Evolutionary conservation across 2,329 filamentous ascomycete species (phyloP), one percentile per base, ranked within the genome.

Genomic region (Teratosphaeria viscida): DNA sequence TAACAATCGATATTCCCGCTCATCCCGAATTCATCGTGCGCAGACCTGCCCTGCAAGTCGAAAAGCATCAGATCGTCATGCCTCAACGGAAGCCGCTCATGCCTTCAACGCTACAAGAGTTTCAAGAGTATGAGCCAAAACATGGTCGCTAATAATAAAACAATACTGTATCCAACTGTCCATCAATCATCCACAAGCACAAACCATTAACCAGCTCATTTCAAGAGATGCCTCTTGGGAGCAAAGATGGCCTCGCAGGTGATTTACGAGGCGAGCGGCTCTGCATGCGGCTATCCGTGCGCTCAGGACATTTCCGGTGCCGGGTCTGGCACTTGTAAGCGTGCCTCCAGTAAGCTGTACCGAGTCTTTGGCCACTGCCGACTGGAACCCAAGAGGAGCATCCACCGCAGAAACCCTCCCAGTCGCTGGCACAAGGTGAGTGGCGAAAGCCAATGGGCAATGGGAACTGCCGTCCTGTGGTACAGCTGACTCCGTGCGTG

Each of bases 261-360:
- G 23, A n/a, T 27, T 60, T 58, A 34, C 58, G 55, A 11, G 64
- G 61, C 39, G 60, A 66, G 37, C 53, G 56, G 52, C 59, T 63
- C 37, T 43, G 37, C 37, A 14, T 43, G 37, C 37, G 8, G 12
- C 16, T 14, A 2, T 43, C 11, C 37, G 11, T n/a, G 37, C 16
- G 27, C 56, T 62, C 12, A 55, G n/a, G 19, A 56, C 56, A 39
- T 57, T 63, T 2, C 16, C 57, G 58, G 32, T 29, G 37, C 32
- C 60, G 53, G 11, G 52, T 35, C 5, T 66, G 62, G 52, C 69
- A 71, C 82, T 92, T 94, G 78, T 94, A 94, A 54, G 89, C 89
- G 74, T 95, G 90, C 65, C 90, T 81, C 74, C 92, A 95, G 89
- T 89, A 95, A 3, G 89, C 92, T 0, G 89, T 95, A n/a, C 89